Evolutionary conservation across 345 rosid genomes (phyloP).

Genomic region (Gossypium ekmanianum): DNA sequence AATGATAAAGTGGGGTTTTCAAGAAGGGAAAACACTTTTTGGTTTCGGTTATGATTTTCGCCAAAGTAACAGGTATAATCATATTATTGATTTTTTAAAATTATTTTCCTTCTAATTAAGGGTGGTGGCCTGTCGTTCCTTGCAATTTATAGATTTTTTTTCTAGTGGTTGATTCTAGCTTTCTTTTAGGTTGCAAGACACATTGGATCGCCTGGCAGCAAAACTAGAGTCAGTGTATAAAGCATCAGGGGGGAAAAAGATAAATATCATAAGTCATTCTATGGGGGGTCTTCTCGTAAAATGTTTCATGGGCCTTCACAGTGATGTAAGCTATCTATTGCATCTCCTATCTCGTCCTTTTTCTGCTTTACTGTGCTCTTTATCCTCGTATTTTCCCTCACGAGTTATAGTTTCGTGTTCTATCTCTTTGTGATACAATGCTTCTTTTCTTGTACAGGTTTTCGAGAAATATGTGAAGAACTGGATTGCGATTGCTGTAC

Average conservation of each 20-base stretch:
- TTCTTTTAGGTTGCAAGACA: constrained; percentile 59
- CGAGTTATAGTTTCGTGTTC: background rate
- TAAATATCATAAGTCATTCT: constrained; percentile 82
- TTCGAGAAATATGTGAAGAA: constrained; percentile 86
- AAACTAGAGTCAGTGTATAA: constrained; percentile 62
- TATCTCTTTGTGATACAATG: background rate
- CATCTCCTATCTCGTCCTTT: background rate
- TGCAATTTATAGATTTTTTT: background rate
- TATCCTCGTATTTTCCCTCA: background rate
- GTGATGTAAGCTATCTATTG: constrained; percentile 49
- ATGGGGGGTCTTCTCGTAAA: constrained; percentile 96
- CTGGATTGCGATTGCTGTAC: constrained; percentile 96
- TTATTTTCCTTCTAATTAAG: background rate
- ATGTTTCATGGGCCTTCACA: constrained; percentile 81
- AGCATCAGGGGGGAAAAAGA: constrained; percentile 88
- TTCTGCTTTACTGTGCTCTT: background rate
- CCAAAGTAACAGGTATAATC: constrained; percentile 80
- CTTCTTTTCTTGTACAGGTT: constrained; percentile 38
- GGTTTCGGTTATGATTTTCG: constrained; percentile 98
- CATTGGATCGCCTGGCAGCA: constrained; percentile 59
- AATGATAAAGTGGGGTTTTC: constrained; percentile 91
- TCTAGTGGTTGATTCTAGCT: constrained; percentile 14
- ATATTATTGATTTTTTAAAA: background rate
- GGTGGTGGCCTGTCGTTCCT: background rate
- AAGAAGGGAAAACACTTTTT: constrained; percentile 89